Evolutionary conservation across 768 basidiomycete species (phyloP).

Genomic region (Xerocomellus chrysenteron): DNA sequence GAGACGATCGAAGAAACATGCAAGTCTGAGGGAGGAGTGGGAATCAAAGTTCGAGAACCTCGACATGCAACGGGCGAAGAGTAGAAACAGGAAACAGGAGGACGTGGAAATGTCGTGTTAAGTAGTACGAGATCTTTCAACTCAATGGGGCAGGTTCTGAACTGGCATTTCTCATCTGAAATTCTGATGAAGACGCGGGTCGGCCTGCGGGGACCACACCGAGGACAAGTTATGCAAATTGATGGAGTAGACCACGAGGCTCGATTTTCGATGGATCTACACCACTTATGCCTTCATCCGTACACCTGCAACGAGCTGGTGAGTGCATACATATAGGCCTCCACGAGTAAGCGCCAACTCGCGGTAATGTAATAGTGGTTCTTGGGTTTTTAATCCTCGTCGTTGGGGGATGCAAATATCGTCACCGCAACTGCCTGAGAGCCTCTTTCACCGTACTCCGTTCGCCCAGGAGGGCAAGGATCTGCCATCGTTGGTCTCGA

Average conservation of each 20-base stretch:
- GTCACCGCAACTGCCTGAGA: slow-evolving; percentile 38
- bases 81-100: slow-evolving; percentile 17
- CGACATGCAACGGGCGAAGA: slow-evolving; percentile 24
- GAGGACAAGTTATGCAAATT: neutral
- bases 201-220: neutral
- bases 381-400: neutral
- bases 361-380: neutral
- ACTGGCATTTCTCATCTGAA: neutral
- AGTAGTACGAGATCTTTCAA: neutral
- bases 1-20: slow-evolving; percentile 40
- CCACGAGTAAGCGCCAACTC: neutral
- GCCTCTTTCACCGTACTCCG: slow-evolving; percentile 70
- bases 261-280: neutral
- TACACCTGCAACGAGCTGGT: neutral
- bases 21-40: slow-evolving; percentile 39
- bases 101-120: slow-evolving; percentile 27
- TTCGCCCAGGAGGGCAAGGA: slow-evolving; percentile 71
- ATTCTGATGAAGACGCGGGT: no score
- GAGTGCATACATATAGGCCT: neutral
- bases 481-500: slow-evolving; percentile 72
- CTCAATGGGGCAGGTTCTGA: neutral
- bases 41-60: slow-evolving; percentile 38
- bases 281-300: neutral
- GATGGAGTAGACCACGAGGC: no score
- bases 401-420: neutral